These are phyloP conservation scores for Boletus semigastroideus DNA, from an alignment of 1,284 basidiomycete species.

Conservation along the genomic window DNA sequence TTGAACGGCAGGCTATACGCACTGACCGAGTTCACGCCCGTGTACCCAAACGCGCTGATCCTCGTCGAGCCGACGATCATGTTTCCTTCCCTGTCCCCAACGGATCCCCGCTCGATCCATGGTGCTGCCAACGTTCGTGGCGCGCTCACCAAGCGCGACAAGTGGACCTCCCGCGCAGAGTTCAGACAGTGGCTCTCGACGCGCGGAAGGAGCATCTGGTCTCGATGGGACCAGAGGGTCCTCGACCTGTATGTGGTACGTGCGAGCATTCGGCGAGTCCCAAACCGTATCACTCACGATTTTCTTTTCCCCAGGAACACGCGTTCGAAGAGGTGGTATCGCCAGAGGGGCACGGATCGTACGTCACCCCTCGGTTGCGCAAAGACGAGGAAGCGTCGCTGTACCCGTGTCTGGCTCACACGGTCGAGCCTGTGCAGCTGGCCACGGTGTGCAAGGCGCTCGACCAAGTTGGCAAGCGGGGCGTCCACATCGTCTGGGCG, in stretches of 20 bases:
- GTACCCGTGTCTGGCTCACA: conserved; percentile 31
- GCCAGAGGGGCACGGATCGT: conserved; percentile 3
- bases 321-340: conserved; percentile 23
- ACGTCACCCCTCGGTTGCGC: conserved; percentile 24
- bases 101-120: conserved; percentile 26
- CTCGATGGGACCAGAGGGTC: conserved; percentile 27
- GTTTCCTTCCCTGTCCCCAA: conserved; percentile 30
- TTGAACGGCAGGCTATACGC: conserved; percentile 22
- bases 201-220: conserved; percentile 22
- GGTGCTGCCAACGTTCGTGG: conserved; percentile 31
- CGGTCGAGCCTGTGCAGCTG: conserved; percentile 27
- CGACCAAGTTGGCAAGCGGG: conserved; percentile 10
- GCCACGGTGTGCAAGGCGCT: conserved; percentile 19
- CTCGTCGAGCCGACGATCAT: conserved; percentile 34
- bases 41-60: conserved; percentile 20
- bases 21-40: conserved; percentile 18
- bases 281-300: not conserved
- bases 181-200: conserved; percentile 22
- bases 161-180: conserved; percentile 24
- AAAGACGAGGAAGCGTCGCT: conserved; percentile 33
- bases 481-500: conserved; percentile 32
- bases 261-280: not conserved
- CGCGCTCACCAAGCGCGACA: conserved; percentile 25
- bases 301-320: conserved; percentile 17
- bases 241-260: conserved; percentile 28